These are phyloP conservation scores for Fusarium pseudoanthophilum DNA, from an alignment of 2,329 filamentous ascomycete species.

Conservation along the genomic window DNA sequence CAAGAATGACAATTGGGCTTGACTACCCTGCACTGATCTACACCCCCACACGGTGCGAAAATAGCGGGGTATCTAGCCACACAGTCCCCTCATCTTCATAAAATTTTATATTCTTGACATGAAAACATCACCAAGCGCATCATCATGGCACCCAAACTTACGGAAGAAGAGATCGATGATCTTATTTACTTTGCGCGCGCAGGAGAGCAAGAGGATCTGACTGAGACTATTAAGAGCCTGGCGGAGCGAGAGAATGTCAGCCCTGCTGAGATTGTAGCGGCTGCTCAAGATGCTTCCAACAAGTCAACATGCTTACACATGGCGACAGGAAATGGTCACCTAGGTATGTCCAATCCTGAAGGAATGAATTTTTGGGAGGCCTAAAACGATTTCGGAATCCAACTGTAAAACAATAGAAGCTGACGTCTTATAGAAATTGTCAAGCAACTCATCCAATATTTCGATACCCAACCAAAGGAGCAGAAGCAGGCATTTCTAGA, in stretches of 20 bases:
- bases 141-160: constrained; percentile 65
- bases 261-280: constrained; percentile 72
- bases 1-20: not conserved
- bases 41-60: constrained; percentile 49
- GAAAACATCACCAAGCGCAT: constrained; percentile 22
- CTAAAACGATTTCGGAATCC: accelerated
- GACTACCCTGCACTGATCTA: constrained; percentile 38
- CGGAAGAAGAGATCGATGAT: constrained; percentile 88
- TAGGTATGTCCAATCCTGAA: constrained; percentile 62
- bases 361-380: accelerated
- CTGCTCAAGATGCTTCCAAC: constrained; percentile 74
- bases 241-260: constrained; percentile 69
- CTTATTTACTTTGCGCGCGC: constrained; percentile 86
- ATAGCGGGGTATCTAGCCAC: constrained; percentile 47
- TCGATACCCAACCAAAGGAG: constrained; percentile 53
- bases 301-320: constrained; percentile 90
- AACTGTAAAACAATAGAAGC: not conserved
- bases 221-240: constrained; percentile 66
- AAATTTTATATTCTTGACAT: constrained; percentile 45
- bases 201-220: constrained; percentile 78
- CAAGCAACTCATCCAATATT: constrained; percentile 55
- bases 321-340: constrained; percentile 89
- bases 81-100: constrained; percentile 55
- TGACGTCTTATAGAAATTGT: constrained; percentile 55
- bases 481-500: constrained; percentile 69